A percentile compares a stretch with the other conserved stretches of the same genome.
These are phyloP conservation scores for Eleusine indica DNA, from an alignment of 176 grass and related monocot species.

Conservation along the genomic window DNA sequence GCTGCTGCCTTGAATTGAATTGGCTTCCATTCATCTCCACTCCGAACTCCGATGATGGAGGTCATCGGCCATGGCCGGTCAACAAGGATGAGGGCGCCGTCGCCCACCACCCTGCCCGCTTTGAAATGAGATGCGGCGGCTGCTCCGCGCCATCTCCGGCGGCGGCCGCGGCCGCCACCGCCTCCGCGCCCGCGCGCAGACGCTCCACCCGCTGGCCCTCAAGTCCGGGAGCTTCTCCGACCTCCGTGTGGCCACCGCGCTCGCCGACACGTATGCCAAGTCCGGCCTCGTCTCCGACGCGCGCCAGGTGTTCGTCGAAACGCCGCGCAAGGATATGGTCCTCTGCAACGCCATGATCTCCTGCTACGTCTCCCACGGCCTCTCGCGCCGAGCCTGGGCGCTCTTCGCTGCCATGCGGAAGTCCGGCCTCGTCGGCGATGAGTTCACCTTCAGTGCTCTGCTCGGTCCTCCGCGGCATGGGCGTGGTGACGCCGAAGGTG, in stretches of 20 bases:
- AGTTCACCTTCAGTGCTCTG: conserved; percentile 82
- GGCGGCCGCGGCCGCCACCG: not conserved
- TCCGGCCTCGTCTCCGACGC: conserved; percentile 34
- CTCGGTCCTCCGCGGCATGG: conserved; percentile 29
- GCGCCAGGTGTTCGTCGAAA: conserved; percentile 55
- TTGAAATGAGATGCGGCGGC: not conserved
- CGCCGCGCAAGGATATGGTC: conserved; percentile 41
- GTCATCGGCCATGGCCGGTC: not conserved
- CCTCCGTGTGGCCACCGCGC: conserved; percentile 35
- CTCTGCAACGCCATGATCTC: conserved; percentile 76
- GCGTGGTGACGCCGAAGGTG: not conserved
- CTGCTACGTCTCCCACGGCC: conserved; percentile 64
- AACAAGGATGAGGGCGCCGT: not conserved
- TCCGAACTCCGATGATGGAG: no score
- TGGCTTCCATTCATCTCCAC: not conserved
- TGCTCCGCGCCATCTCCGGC: conserved; percentile 21
- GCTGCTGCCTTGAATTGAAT: not conserved
- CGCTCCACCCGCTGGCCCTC: conserved; percentile 36
- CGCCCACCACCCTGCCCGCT: not conserved
- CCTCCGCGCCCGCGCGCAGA: not conserved
- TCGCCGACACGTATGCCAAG: conserved; percentile 47
- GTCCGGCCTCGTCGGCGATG: conserved; percentile 51
- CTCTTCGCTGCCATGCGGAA: conserved; percentile 47
- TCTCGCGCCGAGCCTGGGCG: conserved; percentile 44
- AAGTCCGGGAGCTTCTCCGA: conserved; percentile 51